A percentile compares a stretch with the other conserved stretches of the same genome.
phyloP scores from a whole-genome alignment of 2,329 filamentous ascomycete genomes.

The Gliomastix tumulicola region DNA sequence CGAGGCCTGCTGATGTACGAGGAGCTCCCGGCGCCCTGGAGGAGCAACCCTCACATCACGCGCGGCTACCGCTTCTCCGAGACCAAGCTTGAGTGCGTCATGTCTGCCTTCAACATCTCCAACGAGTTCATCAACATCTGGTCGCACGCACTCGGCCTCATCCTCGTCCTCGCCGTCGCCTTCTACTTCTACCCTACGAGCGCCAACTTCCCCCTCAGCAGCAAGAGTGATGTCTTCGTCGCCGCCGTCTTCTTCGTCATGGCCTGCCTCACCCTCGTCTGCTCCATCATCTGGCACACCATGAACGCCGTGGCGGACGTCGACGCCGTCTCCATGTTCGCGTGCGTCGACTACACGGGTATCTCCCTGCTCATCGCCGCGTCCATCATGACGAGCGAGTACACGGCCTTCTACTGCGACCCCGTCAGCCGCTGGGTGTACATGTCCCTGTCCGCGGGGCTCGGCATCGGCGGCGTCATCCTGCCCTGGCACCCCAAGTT shows the following conservation, averaged over 20 bases:
- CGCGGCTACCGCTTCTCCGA: conserved; percentile 91
- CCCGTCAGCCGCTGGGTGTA: conserved; percentile 80
- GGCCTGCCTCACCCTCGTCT: conserved; percentile 88
- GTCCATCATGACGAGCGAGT: conserved; percentile 96
- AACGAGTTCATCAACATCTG: conserved; percentile 98
- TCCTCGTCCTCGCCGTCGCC: conserved; percentile 80
- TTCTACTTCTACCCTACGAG: conserved; percentile 95
- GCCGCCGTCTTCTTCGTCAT: conserved; percentile 94
- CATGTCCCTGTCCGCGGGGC: conserved; percentile 70
- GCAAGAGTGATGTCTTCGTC: conserved; percentile 82
- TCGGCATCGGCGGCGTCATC: conserved; percentile 83
- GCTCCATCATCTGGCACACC: conserved; percentile 95
- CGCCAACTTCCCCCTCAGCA: conserved; percentile 78
- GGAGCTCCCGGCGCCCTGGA: conserved; percentile 86
- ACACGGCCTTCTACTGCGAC: conserved; percentile 98
- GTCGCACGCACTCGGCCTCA: conserved; percentile 86
- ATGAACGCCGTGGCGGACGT: conserved; percentile 96
- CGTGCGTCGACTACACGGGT: conserved; percentile 96
- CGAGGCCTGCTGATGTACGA: conserved; percentile 82
- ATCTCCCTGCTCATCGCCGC: conserved; percentile 93
- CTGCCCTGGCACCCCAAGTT: conserved; percentile 95
- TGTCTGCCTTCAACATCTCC: conserved; percentile 74
- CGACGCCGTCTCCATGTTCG: conserved; percentile 85
- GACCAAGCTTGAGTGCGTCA: conserved; percentile 81
- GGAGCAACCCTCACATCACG: conserved; percentile 88